Evolutionary conservation across 2,329 filamentous ascomycete species (phyloP).

Genomic region (Botryotinia globosa): DNA sequence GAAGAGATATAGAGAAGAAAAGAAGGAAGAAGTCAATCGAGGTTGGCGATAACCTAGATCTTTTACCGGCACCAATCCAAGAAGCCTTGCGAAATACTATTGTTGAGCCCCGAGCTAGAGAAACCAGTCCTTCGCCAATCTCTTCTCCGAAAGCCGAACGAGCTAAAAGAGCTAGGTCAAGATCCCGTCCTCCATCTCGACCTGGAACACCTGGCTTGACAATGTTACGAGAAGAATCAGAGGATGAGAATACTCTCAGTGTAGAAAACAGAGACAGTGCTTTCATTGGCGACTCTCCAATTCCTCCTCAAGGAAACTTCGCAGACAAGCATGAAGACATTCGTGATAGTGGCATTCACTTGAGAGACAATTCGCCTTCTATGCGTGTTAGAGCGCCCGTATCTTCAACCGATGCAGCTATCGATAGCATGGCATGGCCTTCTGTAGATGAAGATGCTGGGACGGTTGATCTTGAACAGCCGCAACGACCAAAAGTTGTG

Average conservation of each 20-base stretch:
- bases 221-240: constrained; percentile 32
- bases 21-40: constrained; percentile 15
- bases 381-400: constrained; percentile 33
- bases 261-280: constrained; percentile 49
- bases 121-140: neutral
- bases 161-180: constrained; percentile 10
- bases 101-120: constrained; percentile 1
- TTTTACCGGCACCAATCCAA: constrained; percentile 15
- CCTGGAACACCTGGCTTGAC: constrained; percentile 32
- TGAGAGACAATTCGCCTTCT: constrained; percentile 45
- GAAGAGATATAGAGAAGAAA: constrained; percentile 26
- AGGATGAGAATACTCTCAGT: constrained; percentile 22
- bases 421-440: constrained; percentile 41
- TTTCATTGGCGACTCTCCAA: constrained; percentile 47
- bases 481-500: constrained; percentile 27
- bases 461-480: constrained; percentile 43
- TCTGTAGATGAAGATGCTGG: constrained; percentile 47
- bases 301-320: constrained; percentile 38
- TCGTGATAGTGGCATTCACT: constrained; percentile 55
- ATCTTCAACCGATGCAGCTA: constrained; percentile 38
- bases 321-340: constrained; percentile 32
- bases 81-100: constrained; percentile 18
- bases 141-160: constrained; percentile 11
- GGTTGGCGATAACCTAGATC: constrained; percentile 4
- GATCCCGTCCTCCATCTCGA: constrained; percentile 19